Conservation (phyloP, 441 rosid species). For the Lagerstroemia fauriei region DNA sequence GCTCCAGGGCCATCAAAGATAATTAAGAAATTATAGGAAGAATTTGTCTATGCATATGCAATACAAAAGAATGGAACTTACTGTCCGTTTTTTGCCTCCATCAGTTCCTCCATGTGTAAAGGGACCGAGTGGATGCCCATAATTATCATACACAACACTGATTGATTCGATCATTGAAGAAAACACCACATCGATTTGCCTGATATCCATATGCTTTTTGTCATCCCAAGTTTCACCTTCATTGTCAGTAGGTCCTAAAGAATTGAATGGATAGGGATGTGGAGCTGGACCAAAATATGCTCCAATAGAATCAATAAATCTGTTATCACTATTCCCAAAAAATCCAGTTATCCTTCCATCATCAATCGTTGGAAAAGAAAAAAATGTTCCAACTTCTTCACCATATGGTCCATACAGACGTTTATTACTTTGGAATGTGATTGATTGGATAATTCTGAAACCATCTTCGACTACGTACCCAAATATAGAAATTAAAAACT, state of each 20-base stretch:
- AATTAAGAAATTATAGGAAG: too few species aligned
- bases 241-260: background rate
- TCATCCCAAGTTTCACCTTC: slow-evolving; percentile 13
- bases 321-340: background rate
- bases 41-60: too few species aligned
- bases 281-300: slow-evolving; percentile 16
- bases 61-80: background rate
- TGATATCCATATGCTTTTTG: background rate
- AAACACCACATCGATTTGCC: background rate
- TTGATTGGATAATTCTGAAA: background rate
- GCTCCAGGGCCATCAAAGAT: too few species aligned
- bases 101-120: background rate
- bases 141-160: background rate
- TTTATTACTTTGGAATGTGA: slow-evolving; percentile 17
- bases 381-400: background rate
- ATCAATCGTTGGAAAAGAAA: background rate
- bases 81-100: background rate
- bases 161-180: background rate
- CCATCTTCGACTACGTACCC: background rate
- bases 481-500: background rate
- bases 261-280: background rate
- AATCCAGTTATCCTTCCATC: slow-evolving; percentile 15
- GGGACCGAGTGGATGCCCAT: background rate
- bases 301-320: slow-evolving; percentile 12
- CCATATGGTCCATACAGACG: slow-evolving; percentile 15